Evolutionary conservation across 495 filamentous ascomycete species (phyloP).

Genomic region (Lasiosphaeriaceae sp.): DNA sequence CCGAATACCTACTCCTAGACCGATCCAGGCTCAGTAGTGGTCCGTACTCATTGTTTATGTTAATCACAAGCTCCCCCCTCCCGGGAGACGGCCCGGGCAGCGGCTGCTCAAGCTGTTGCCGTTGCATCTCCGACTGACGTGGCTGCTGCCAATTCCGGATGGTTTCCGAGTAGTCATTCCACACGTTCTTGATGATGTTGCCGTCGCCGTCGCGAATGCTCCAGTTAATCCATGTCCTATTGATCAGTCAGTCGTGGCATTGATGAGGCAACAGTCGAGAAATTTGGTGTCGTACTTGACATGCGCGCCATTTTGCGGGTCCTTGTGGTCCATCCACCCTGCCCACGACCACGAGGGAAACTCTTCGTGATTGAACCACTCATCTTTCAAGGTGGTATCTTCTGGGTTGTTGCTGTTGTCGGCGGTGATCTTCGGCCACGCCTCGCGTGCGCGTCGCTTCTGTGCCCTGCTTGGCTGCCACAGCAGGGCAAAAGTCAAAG

Average conservation of each 20-base stretch:
- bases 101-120: not conserved
- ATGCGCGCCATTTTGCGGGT: not conserved
- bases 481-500: conserved; percentile 30
- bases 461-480: conserved; percentile 17
- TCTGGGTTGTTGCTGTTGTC: too few relatives aligned
- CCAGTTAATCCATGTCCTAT: conserved; percentile 38
- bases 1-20: not conserved
- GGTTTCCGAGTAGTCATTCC: not conserved
- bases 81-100: too few relatives aligned
- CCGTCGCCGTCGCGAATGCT: conserved; percentile 30
- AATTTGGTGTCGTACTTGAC: conserved; percentile 20
- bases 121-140: not conserved
- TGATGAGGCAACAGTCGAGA: conserved; percentile 18
- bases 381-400: too few relatives aligned
- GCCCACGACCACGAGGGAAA: conserved; percentile 37
- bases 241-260: conserved; percentile 29
- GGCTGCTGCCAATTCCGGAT: conserved; percentile 17
- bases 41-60: not conserved
- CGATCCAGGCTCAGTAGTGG: not conserved
- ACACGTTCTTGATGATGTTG: conserved; percentile 17
- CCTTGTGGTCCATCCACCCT: conserved; percentile 27
- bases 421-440: not conserved
- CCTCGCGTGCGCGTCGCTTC: not conserved
- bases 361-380: conserved; percentile 2
- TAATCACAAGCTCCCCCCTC: not conserved